Evolutionary conservation across 805 yeast genomes (phyloP).

Genomic region (Candida insectorum): DNA sequence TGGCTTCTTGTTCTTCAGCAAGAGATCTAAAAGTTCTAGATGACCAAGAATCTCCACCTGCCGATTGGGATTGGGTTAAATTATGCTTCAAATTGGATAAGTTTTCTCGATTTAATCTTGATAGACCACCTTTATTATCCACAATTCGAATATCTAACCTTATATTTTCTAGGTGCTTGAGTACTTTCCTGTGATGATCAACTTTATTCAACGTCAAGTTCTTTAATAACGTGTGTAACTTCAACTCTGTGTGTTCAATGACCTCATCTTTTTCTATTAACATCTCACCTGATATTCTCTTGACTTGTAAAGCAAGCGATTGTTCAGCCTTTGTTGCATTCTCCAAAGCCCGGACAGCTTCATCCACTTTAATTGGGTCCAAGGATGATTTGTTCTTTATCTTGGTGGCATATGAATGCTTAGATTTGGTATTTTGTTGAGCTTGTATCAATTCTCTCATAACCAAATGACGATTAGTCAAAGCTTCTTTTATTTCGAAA

Average conservation of each 20-base stretch:
- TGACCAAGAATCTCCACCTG: conserved; percentile 42
- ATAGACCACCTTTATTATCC: conserved; percentile 75
- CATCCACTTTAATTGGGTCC: conserved; percentile 87
- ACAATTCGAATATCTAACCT: conserved; percentile 71
- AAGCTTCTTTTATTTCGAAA: conserved; percentile 84
- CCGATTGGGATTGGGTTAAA: conserved; percentile 40
- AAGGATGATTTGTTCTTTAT: conserved; percentile 70
- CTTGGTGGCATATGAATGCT: conserved; percentile 68
- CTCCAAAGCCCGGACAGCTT: conserved; percentile 77
- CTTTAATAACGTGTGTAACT: conserved; percentile 52
- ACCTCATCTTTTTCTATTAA: conserved; percentile 65
- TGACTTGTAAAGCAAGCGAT: conserved; percentile 70
- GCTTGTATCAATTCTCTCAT: conserved; percentile 87
- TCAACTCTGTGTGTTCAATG: conserved; percentile 53
- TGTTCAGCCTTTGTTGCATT: conserved; percentile 75
- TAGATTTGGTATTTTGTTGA: conserved; percentile 66
- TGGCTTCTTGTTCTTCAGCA: conserved; percentile 23
- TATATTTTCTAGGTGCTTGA: conserved; percentile 68
- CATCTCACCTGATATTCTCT: conserved; percentile 84
- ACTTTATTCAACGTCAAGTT: conserved; percentile 66
- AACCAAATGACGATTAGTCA: conserved; percentile 86
- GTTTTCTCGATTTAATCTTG: conserved; percentile 75
- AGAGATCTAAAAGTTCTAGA: conserved; percentile 39
- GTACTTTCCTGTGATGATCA: conserved; percentile 79
- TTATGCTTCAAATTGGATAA: conserved; percentile 45